Evolutionary conservation across 371 early-diverging fungal species (phyloP).

Genomic region (Lichtheimia corymbifera): DNA sequence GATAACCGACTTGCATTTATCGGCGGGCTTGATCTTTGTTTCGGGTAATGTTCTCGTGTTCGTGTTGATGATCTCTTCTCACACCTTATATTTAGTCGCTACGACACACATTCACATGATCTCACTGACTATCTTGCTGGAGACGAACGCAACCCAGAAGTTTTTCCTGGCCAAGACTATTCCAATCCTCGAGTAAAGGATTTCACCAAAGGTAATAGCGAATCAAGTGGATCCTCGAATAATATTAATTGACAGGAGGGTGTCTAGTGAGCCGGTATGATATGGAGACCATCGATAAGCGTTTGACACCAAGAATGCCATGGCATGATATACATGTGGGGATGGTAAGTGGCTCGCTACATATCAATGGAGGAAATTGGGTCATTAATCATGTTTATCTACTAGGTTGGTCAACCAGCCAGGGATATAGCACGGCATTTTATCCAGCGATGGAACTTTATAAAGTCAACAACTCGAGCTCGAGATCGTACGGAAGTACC

Average conservation of each 20-base stretch:
- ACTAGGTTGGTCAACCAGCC: conserved; percentile 69
- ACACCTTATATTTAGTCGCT: conserved; percentile 59
- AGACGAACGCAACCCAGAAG: conserved; percentile 34
- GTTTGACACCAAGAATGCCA: conserved; percentile 77
- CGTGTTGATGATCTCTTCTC: no score
- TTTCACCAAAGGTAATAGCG: conserved; percentile 64
- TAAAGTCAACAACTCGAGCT: conserved; percentile 63
- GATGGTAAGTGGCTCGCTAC: no score
- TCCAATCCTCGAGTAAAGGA: conserved; percentile 90
- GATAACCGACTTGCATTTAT: conserved; percentile 86
- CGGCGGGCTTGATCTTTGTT: conserved; percentile 92
- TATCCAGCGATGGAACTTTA: conserved; percentile 91
- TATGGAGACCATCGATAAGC: conserved; percentile 36
- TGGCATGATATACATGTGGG: conserved; percentile 91
- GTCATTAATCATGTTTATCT: background rate
- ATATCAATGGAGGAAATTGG: no score
- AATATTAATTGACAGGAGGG: background rate
- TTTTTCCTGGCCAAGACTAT: conserved; percentile 92
- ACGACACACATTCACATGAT: conserved; percentile 77
- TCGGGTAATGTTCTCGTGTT: conserved; percentile 48
- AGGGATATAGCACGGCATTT: conserved; percentile 90
- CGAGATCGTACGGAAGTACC: conserved; percentile 62
- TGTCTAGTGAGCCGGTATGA: conserved; percentile 36
- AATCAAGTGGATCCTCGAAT: background rate
- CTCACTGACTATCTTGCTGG: conserved; percentile 64